Percentiles rank a stretch among this genome's conserved stretches.
Conservation (phyloP, 257 asterid genomes). For the Przewalskia tangutica region DNA sequence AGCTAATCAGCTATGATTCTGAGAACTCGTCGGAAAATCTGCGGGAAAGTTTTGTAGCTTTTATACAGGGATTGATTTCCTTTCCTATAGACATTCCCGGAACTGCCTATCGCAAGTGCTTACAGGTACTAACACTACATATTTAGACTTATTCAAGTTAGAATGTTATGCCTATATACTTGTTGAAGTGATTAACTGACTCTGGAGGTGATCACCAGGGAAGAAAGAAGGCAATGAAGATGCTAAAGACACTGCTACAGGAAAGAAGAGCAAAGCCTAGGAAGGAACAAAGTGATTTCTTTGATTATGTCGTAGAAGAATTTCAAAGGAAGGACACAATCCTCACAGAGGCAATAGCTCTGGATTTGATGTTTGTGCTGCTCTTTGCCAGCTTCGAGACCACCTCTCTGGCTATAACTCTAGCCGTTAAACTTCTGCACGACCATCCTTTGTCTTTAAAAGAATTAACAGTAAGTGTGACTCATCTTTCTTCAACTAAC, state of each 20-base stretch:
- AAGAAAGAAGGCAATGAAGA: slow-evolving; percentile 70
- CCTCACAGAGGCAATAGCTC: slow-evolving; percentile 72
- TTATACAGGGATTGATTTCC: slow-evolving; percentile 80
- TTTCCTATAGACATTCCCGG: slow-evolving; percentile 87
- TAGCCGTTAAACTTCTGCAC: slow-evolving; percentile 45
- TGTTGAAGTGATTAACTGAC: not conserved
- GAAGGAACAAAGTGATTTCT: slow-evolving; percentile 56
- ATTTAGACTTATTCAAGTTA: not conserved
- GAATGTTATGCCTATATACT: not conserved
- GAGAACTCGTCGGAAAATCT: slow-evolving; percentile 56
- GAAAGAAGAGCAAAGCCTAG: slow-evolving; percentile 68
- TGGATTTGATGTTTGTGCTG: slow-evolving; percentile 85
- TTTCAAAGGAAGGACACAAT: slow-evolving; percentile 51
- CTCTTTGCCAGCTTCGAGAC: slow-evolving; percentile 95
- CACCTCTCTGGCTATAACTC: slow-evolving; percentile 76
- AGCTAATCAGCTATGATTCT: slow-evolving; percentile 67
- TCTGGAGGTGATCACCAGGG: slow-evolving; percentile 40
- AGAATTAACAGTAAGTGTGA: slow-evolving; percentile 28
- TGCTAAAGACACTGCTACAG: slow-evolving; percentile 59
- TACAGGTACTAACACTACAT: slow-evolving; percentile 35
- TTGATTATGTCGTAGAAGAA: slow-evolving; percentile 74
- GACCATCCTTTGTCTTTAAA: slow-evolving; percentile 51
- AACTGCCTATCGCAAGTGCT: slow-evolving; percentile 73
- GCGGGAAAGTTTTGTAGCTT: slow-evolving; percentile 63
- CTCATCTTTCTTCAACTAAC: not conserved